Base-by-base conservation (phyloP, 2,329 filamentous ascomycete genomes). In the Fusarium subtropicale region DNA sequence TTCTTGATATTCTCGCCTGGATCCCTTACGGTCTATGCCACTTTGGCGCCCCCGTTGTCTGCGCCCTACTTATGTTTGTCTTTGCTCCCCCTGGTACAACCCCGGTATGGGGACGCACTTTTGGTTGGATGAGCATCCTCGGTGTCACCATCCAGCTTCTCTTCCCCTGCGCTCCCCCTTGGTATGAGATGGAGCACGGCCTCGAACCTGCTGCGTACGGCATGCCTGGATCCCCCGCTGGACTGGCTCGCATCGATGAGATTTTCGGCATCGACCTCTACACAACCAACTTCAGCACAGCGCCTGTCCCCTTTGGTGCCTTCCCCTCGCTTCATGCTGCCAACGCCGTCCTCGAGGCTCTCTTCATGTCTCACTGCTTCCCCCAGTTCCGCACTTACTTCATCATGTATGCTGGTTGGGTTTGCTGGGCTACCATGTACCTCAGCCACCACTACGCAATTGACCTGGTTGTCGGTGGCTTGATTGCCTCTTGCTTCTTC, bases 341-440 rank as follows among this genome's bases (percentile, higher is more conserved):
- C 28, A 94, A 93, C 78, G 94, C 94, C 11, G 94, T 94, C 7
- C 86, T 97, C 56, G 93, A 97, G 79, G 94, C 93, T 24, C 86
- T 97, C 18, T 97, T 97, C 84, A 92, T 98, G 90, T 92, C 91
- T 80, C 91, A 97, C 80, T 90, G 92, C 78, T 97, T 98, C 84
- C 95, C 95, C 7, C 89, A 88, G 65, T 87, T 97, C 71, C 90
- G 92, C 71, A 89, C 91, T 15, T 81, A 96, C 55, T 97, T 97
- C 81, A 87, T 94, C 68, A 85, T 87, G 69, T 98, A 97, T 80
- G 91, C 92, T 45, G 87, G 92, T 77, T 97, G 95, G 95, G 90
- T 97, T 75, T 97, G 94, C 92, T 98, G 95, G 94, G 92, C 94
- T 15, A 98, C 95, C 72, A 97, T 98, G 93, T 97, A 98, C 78